Evolutionary conservation across 2,329 filamentous ascomycete genomes (phyloP).

Genomic region (Fusarium sambucinum): DNA sequence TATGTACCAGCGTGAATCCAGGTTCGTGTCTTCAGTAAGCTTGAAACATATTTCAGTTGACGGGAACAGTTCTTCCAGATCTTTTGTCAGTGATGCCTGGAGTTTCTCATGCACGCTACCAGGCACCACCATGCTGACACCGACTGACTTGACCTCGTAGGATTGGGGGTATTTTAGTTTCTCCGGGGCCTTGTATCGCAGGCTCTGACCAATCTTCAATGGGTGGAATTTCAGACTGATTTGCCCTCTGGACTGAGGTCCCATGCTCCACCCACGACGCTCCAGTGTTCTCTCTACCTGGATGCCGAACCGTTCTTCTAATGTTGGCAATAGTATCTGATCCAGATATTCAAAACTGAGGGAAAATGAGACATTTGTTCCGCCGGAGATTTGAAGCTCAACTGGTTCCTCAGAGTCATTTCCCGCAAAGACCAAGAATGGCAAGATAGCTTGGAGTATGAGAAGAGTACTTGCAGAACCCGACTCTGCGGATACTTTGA

Average conservation of each 20-base stretch:
- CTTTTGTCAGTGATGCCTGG: constrained; percentile 54
- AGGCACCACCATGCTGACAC: constrained; percentile 66
- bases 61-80: constrained; percentile 59
- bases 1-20: constrained; percentile 65
- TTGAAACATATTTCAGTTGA: constrained; percentile 59
- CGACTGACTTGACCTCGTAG: constrained; percentile 59
- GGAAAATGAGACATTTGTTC: constrained; percentile 70
- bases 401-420: constrained; percentile 59
- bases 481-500: constrained; percentile 64
- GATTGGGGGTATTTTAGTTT: constrained; percentile 43
- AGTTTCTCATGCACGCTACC: constrained; percentile 57
- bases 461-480: constrained; percentile 67
- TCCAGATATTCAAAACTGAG: constrained; percentile 72
- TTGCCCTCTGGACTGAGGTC: constrained; percentile 56
- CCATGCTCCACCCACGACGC: constrained; percentile 64
- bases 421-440: constrained; percentile 68
- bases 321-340: constrained; percentile 68
- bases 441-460: constrained; percentile 71
- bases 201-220: constrained; percentile 49
- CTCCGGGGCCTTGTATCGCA: constrained; percentile 54
- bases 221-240: constrained; percentile 59
- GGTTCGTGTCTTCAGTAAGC: constrained; percentile 63
- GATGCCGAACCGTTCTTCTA: constrained; percentile 65
- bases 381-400: constrained; percentile 65
- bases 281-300: constrained; percentile 59